Conservation (phyloP, 495 filamentous ascomycete species). For the Penicillium malachiteum region DNA sequence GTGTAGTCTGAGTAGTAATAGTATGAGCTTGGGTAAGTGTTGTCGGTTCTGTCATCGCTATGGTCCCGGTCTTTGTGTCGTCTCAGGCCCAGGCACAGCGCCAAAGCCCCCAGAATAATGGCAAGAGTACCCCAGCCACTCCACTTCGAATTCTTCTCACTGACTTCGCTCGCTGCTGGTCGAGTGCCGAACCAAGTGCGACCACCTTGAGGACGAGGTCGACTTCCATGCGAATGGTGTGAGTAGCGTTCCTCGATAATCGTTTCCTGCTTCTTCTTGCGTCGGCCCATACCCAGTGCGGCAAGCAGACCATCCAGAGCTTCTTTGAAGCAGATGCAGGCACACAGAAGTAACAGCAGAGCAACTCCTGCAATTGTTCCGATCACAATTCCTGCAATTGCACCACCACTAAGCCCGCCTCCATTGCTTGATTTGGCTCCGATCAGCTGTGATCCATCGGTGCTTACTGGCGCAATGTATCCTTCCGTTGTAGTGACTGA, state of each 20-base stretch:
- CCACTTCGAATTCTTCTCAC: constrained; percentile 57
- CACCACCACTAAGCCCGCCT: constrained; percentile 70
- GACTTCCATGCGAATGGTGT: constrained; percentile 42
- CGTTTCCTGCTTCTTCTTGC: constrained; percentile 52
- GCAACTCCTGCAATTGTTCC: constrained; percentile 76
- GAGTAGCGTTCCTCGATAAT: constrained; percentile 72
- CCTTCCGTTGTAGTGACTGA: constrained; percentile 57
- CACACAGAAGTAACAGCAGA: constrained; percentile 70
- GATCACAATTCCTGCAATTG: constrained; percentile 94
- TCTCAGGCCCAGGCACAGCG: constrained; percentile 74
- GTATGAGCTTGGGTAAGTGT: constrained; percentile 45
- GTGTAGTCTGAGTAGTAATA: constrained; percentile 48
- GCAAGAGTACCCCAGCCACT: constrained; percentile 56
- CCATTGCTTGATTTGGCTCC: constrained; percentile 39
- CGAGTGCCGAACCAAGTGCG: constrained; percentile 66
- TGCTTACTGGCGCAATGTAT: constrained; percentile 57
- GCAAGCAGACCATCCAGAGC: constrained; percentile 63
- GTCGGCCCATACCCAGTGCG: constrained; percentile 60
- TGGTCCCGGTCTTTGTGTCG: constrained; percentile 55
- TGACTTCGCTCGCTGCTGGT: constrained; percentile 46
- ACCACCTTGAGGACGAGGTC: constrained; percentile 56
- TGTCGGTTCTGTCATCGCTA: constrained; percentile 44
- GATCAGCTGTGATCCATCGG: constrained; percentile 48
- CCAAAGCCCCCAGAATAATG: constrained; percentile 64
- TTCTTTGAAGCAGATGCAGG: constrained; percentile 69